Percentiles rank a stretch among this genome's conserved stretches.
These are phyloP conservation scores for Physcia stellaris DNA, from an alignment of 495 filamentous ascomycete species.

Conservation along the genomic window DNA sequence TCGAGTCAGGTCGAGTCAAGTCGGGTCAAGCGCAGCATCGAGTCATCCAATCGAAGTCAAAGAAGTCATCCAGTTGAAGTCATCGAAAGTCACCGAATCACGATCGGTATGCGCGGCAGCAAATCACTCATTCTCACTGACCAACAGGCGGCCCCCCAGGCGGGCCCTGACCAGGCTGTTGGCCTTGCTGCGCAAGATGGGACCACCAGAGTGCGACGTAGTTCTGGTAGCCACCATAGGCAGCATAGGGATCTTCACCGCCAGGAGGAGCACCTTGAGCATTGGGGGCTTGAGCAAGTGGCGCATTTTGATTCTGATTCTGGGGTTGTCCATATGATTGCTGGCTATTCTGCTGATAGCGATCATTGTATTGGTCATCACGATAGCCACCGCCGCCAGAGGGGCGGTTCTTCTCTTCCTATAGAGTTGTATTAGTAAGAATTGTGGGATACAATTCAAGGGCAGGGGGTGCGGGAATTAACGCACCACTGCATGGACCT, in stretches of 20 bases:
- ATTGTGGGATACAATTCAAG: slow-evolving; percentile 1
- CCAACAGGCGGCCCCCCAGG: slow-evolving; percentile 3
- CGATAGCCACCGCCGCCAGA: slow-evolving; percentile 26
- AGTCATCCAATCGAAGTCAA: too few relatives aligned
- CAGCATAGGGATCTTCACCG: slow-evolving; percentile 46
- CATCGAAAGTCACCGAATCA: too few relatives aligned
- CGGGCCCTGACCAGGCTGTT: slow-evolving; percentile 9
- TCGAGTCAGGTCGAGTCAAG: too few relatives aligned
- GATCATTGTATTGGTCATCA: slow-evolving; percentile 27
- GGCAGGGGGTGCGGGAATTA: background rate
- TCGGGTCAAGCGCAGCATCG: too few relatives aligned
- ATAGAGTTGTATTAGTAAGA: slow-evolving; percentile 20
- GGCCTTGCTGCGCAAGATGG: slow-evolving; percentile 34
- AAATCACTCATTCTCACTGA: too few relatives aligned
- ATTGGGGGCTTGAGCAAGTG: slow-evolving; percentile 28
- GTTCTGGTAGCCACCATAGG: slow-evolving; percentile 50
- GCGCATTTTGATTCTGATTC: slow-evolving; percentile 17
- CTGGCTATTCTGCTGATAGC: slow-evolving; percentile 29
- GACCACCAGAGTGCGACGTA: slow-evolving; percentile 54
- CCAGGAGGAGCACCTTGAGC: slow-evolving; percentile 34
- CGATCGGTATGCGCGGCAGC: too few relatives aligned
- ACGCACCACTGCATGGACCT: slow-evolving; percentile 68
- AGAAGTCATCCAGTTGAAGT: too few relatives aligned
- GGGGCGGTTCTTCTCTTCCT: slow-evolving; percentile 35
- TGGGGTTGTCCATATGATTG: slow-evolving; percentile 19